Percentiles rank a stretch among this genome's conserved stretches.
Conservation (phyloP, 805 yeast species). For the Suhomyces xylopsoci region DNA sequence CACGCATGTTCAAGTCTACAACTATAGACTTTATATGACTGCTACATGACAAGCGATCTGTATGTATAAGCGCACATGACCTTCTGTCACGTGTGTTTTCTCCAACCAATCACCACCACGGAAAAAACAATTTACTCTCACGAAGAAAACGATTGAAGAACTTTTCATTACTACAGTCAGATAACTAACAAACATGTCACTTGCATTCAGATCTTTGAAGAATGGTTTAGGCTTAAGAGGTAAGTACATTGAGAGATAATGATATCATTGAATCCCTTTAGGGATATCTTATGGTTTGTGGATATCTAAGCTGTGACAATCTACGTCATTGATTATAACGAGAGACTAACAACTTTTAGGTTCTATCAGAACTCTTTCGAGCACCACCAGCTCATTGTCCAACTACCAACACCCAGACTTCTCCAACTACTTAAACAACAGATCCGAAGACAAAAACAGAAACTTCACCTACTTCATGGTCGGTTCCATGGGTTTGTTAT, state of each 20-base stretch:
- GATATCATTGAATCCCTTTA: too few species aligned
- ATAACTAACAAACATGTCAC: slow-evolving; percentile 24
- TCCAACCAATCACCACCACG: slow-evolving; percentile 4
- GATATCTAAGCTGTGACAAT: too few species aligned
- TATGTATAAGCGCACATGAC: not conserved
- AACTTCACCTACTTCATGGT: slow-evolving; percentile 95
- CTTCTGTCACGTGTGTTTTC: not conserved
- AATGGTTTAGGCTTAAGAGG: slow-evolving; percentile 40
- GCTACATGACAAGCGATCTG: too few species aligned
- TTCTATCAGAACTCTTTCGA: slow-evolving; percentile 49
- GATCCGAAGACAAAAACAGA: slow-evolving; percentile 65
- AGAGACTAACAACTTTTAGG: slow-evolving; percentile 17
- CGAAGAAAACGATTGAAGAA: slow-evolving; percentile 3
- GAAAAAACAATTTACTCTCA: slow-evolving; percentile 5
- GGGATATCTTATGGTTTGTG: too few species aligned
- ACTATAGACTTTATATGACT: too few species aligned
- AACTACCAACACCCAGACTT: slow-evolving; percentile 91
- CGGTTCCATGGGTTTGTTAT: slow-evolving; percentile 86
- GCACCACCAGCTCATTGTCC: slow-evolving; percentile 56
- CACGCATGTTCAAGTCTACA: too few species aligned
- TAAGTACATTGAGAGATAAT: too few species aligned
- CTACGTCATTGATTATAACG: too few species aligned
- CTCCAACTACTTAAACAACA: slow-evolving; percentile 73
- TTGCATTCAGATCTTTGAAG: slow-evolving; percentile 46
- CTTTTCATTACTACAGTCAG: slow-evolving; percentile 2